Evolutionary conservation across 2,329 filamentous ascomycete genomes (phyloP).

Genomic region (Alternaria arbusti): DNA sequence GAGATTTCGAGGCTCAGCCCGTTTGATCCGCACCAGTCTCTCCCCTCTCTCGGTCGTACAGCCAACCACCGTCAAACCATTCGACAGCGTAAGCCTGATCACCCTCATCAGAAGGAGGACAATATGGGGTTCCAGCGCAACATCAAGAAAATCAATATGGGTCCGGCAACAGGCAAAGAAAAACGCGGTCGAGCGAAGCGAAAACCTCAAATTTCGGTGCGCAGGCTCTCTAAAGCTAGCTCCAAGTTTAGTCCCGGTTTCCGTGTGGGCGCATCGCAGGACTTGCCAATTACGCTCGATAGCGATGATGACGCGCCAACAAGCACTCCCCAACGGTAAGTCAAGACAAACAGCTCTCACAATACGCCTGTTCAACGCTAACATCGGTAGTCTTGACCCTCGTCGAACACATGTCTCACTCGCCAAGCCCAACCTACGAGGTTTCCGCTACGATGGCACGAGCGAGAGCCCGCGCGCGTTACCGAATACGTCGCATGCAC

Average conservation of each 20-base stretch:
- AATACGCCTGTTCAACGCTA: neutral
- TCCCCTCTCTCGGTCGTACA: neutral
- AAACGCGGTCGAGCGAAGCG: neutral
- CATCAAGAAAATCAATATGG: neutral
- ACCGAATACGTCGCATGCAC: neutral
- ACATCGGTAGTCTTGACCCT: neutral
- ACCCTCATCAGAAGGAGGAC: neutral
- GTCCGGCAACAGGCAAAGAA: neutral
- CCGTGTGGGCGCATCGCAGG: conserved; percentile 1
- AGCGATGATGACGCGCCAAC: conserved; percentile 6
- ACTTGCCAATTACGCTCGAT: conserved; percentile 18
- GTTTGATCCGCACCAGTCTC: neutral
- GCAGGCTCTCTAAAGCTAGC: neutral
- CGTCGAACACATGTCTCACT: neutral
- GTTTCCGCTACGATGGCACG: neutral
- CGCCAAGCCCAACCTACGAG: neutral
- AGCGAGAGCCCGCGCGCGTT: neutral
- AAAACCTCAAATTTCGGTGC: neutral
- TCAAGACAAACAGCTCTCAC: neutral
- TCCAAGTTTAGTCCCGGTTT: neutral
- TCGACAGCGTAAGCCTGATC: neutral
- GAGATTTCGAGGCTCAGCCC: neutral
- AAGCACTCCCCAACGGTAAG: neutral
- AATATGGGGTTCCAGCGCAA: neutral
- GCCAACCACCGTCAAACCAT: neutral